A percentile compares a stretch with the other conserved stretches of the same genome.
phyloP scores from a whole-genome alignment of 2,329 filamentous ascomycete species.

The Fusarium sarcochroum region DNA sequence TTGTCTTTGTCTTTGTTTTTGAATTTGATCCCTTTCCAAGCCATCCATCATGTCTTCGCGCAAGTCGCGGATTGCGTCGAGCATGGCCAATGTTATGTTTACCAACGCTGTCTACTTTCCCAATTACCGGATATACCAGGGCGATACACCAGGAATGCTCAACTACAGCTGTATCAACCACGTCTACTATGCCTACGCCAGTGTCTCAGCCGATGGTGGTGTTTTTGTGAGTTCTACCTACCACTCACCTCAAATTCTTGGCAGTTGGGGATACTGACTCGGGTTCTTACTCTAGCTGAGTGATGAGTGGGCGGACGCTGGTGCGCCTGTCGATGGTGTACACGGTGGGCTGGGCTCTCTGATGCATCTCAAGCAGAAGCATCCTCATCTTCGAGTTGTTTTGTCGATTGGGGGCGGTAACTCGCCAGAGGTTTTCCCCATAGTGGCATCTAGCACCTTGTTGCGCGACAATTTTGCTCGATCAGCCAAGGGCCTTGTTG shows the following conservation, averaged over 20 bases:
- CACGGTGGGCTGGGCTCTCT: conserved; percentile 81
- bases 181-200: conserved; percentile 87
- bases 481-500: conserved; percentile 75
- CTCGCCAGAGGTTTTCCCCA: conserved; percentile 76
- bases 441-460: conserved; percentile 72
- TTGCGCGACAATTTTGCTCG: conserved; percentile 78
- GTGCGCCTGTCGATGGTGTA: conserved; percentile 79
- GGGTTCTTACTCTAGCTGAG: conserved; percentile 69
- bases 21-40: neutral
- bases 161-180: conserved; percentile 84
- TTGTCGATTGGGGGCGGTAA: conserved; percentile 80
- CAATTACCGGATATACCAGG: conserved; percentile 81
- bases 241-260: conserved; percentile 13
- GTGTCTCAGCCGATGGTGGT: conserved; percentile 77
- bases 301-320: conserved; percentile 82
- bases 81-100: conserved; percentile 65
- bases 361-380: conserved; percentile 78
- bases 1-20: neutral
- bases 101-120: conserved; percentile 88
- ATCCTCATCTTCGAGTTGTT: conserved; percentile 80
- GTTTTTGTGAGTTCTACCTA: conserved; percentile 75
- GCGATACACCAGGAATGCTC: conserved; percentile 79
- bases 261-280: conserved; percentile 46
- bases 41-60: conserved; percentile 59
- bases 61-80: conserved; percentile 62